Evolutionary conservation across 164 flowering plant genomes (phyloP).

Genomic region (Liquidambar formosana): DNA sequence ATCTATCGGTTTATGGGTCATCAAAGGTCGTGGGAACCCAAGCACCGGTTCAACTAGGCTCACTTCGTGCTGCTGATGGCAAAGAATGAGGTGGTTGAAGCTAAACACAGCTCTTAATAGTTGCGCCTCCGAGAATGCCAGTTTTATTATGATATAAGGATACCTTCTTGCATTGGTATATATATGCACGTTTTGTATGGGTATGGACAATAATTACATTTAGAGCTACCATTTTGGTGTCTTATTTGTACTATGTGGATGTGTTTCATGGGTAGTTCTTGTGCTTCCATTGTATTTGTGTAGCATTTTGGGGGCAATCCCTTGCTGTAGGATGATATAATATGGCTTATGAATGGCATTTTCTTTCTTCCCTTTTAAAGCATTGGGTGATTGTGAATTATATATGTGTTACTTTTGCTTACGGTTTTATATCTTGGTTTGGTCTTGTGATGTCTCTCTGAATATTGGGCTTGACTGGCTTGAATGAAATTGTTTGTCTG

Average conservation of each 20-base stretch:
- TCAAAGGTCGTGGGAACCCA: conserved; percentile 97
- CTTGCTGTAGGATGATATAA: background rate
- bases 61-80: conserved; percentile 97
- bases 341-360: background rate
- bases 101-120: background rate
- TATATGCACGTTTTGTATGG: no score
- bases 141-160: background rate
- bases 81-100: conserved; percentile 61
- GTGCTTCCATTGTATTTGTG: background rate
- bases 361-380: background rate
- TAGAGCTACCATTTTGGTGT: background rate
- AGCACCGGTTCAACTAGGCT: conserved; percentile 95
- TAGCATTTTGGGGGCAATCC: background rate
- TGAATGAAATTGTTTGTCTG: background rate
- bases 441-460: background rate
- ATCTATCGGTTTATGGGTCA: conserved; percentile 74
- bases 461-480: background rate
- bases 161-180: no score
- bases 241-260: background rate
- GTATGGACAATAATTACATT: background rate
- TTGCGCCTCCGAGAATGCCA: background rate
- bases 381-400: background rate
- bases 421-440: background rate
- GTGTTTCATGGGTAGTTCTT: background rate
- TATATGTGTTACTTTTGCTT: background rate